Percentiles rank a stretch among this genome's conserved stretches.
phyloP scores from a whole-genome alignment of 805 yeast species.

The Brettanomyces bruxellensis region DNA sequence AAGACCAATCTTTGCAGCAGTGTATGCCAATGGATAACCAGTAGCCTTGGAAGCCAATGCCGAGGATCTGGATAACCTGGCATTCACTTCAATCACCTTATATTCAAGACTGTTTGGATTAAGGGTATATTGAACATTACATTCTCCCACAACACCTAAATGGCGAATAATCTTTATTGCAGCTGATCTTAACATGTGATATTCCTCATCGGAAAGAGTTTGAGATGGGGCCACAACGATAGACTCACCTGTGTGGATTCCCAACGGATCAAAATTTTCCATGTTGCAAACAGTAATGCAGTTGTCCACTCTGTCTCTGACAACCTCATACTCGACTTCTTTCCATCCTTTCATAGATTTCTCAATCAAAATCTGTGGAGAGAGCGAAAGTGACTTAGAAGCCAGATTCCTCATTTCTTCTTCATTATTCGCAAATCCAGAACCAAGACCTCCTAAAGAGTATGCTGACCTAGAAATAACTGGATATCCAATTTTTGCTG shows the following conservation, averaged over 20 bases:
- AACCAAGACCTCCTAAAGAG: constrained; percentile 95
- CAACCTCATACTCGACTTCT: constrained; percentile 97
- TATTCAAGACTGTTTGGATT: constrained; percentile 94
- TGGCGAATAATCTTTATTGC: constrained; percentile 97
- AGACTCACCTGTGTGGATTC: constrained; percentile 98
- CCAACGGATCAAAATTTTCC: constrained; percentile 98
- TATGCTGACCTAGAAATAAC: constrained; percentile 96
- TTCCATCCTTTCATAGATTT: constrained; percentile 98
- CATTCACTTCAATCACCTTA: constrained; percentile 96
- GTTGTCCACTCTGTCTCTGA: constrained; percentile 90
- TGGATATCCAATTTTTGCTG: constrained; percentile 82
- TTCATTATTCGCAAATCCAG: constrained; percentile 86
- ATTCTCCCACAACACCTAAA: constrained; percentile 97
- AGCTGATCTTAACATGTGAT: constrained; percentile 95
- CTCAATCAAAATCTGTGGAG: constrained; percentile 95
- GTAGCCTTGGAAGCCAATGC: constrained; percentile 98
- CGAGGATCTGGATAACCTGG: constrained; percentile 92
- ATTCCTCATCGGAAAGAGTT: constrained; percentile 93
- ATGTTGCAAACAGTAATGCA: constrained; percentile 98
- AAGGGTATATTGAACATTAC: constrained; percentile 94
- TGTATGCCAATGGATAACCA: constrained; percentile 96
- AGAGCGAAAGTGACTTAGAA: constrained; percentile 76
- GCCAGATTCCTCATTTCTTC: constrained; percentile 81
- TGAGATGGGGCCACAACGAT: constrained; percentile 99
- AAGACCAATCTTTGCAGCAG: constrained; percentile 94